Conservation (phyloP, 192 early-diverging fungal species). For the Globomyces pollinis-pini region DNA sequence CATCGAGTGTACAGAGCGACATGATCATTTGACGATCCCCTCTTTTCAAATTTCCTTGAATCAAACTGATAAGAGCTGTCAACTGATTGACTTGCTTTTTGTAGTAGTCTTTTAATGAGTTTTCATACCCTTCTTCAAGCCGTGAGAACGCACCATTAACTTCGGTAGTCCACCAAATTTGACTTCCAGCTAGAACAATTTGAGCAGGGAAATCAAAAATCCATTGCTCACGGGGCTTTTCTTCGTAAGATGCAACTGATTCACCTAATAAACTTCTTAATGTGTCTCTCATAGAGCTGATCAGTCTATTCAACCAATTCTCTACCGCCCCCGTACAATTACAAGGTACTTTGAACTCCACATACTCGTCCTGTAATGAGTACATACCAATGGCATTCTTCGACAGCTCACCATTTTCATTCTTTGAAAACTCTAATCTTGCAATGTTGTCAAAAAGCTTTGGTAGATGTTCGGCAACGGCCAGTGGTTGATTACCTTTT, state of each 20-base stretch:
- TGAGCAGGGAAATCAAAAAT: constrained; percentile 62
- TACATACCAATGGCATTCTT: constrained; percentile 62
- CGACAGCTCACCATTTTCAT: constrained; percentile 36
- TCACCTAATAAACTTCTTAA: constrained; percentile 44
- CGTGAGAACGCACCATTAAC: constrained; percentile 55
- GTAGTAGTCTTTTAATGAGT: constrained; percentile 62
- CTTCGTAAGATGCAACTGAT: constrained; percentile 53
- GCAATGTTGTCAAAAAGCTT: constrained; percentile 57
- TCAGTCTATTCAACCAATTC: constrained; percentile 55
- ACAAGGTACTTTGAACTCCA: constrained; percentile 43
- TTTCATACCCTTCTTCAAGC: constrained; percentile 62
- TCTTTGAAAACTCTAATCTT: constrained; percentile 42
- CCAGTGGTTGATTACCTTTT: constrained; percentile 56
- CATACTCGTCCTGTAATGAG: constrained; percentile 54
- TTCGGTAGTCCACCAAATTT: constrained; percentile 67
- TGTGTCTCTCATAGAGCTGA: constrained; percentile 51
- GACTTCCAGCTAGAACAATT: constrained; percentile 52
- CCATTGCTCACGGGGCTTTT: constrained; percentile 65
- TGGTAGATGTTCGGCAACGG: constrained; percentile 48
- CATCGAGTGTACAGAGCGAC: constrained; percentile 61
- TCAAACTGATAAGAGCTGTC: constrained; percentile 50
- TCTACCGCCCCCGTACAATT: constrained; percentile 59
- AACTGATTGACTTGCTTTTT: constrained; percentile 64
- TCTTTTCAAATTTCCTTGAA: constrained; percentile 51
- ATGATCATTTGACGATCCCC: constrained; percentile 59